phyloP scores from a whole-genome alignment of 345 rosid species.

The Litchi chinensis region DNA sequence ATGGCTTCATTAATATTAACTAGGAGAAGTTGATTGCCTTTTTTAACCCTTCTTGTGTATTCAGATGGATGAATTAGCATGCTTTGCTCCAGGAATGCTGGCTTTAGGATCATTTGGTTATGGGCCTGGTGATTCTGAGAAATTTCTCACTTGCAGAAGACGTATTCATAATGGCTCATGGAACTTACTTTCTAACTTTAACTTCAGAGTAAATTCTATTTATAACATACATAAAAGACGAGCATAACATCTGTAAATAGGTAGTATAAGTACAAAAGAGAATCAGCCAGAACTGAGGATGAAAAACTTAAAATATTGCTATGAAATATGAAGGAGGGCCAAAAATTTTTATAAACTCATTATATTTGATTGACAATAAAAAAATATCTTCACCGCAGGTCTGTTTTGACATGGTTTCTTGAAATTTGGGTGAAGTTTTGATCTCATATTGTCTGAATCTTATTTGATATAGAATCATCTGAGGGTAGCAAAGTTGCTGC shows the following conservation, averaged over 20 bases:
- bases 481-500: neutral
- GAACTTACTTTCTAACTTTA: neutral
- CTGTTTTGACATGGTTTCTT: neutral
- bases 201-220: neutral
- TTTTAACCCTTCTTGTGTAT: conserved; percentile 7
- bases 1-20: conserved; percentile 12
- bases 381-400: neutral
- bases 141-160: conserved; percentile 88
- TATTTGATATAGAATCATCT: conserved; percentile 1
- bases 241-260: neutral
- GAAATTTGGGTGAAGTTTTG: neutral
- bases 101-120: conserved; percentile 94
- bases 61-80: conserved; percentile 99
- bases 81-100: conserved; percentile 99
- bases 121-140: conserved; percentile 72
- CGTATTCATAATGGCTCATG: conserved; percentile 40
- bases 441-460: neutral
- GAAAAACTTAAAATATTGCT: neutral
- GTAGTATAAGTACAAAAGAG: neutral
- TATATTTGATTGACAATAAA: neutral
- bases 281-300: neutral
- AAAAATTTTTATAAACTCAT: neutral
- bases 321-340: neutral
- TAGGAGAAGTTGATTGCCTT: conserved; percentile 17
- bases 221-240: neutral